Conservation (phyloP, 1,284 basidiomycete species). For the Volvariella volvacea region DNA sequence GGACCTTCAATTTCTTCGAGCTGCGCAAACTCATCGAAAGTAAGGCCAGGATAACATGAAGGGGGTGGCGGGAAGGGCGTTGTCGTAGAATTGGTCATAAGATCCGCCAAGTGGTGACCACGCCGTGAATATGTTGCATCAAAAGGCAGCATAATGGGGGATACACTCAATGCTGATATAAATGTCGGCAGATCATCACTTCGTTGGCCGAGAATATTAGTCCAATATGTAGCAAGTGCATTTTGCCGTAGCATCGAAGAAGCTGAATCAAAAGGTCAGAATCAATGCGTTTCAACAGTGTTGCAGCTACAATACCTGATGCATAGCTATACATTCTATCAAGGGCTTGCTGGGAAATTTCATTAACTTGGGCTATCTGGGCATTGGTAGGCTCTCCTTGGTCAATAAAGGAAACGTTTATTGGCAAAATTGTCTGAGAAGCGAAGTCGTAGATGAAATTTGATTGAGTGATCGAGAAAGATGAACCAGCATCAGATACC, state of each 20-base stretch:
- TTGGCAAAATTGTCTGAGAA: constrained; percentile 39
- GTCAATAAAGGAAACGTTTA: constrained; percentile 35
- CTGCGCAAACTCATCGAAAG: constrained; percentile 27
- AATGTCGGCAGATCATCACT: constrained; percentile 36
- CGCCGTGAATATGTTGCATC: constrained; percentile 34
- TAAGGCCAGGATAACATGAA: constrained; percentile 50
- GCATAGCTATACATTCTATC: constrained; percentile 57
- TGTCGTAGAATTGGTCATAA: constrained; percentile 35
- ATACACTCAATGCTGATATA: constrained; percentile 35
- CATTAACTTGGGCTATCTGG: constrained; percentile 39
- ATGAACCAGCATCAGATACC: constrained; percentile 15
- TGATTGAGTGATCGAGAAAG: constrained; percentile 35
- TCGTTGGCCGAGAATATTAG: constrained; percentile 41
- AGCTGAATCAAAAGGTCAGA: constrained; percentile 28
- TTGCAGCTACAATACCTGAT: constrained; percentile 33
- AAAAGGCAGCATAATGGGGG: constrained; percentile 55
- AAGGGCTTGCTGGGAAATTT: constrained; percentile 30
- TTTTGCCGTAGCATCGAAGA: constrained; percentile 45
- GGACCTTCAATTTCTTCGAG: constrained; percentile 41
- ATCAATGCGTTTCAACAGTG: constrained; percentile 1
- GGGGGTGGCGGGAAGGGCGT: constrained; percentile 51
- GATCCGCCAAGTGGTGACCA: constrained; percentile 22
- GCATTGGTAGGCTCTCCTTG: constrained; percentile 38
- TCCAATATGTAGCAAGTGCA: constrained; percentile 51
- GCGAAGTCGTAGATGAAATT: constrained; percentile 58